These are phyloP conservation scores for Durotheca rogersii DNA, from an alignment of 495 filamentous ascomycete species.

Conservation along the genomic window DNA sequence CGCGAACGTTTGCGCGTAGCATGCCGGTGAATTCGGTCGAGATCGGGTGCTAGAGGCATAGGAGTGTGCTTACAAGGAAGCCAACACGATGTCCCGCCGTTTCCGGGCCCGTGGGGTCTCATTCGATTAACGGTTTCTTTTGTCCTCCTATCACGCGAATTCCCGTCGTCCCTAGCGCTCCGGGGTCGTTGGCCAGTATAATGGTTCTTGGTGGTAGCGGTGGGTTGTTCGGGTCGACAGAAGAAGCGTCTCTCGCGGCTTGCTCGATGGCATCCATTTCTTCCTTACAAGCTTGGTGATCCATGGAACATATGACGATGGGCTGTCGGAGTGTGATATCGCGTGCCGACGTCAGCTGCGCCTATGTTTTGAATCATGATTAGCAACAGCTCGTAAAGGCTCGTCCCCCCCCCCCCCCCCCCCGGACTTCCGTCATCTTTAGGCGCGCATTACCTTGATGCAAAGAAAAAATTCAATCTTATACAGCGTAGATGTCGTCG, in stretches of 20 bases:
- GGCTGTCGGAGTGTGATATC: constrained; percentile 90
- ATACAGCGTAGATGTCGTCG: constrained; percentile 89
- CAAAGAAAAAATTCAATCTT: constrained; percentile 97
- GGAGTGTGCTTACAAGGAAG: too few relatives aligned
- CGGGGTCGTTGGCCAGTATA: constrained; percentile 71
- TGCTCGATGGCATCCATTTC: constrained; percentile 98
- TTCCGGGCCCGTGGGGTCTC: constrained; percentile 29
- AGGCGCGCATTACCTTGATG: constrained; percentile 70
- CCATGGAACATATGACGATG: constrained; percentile 93
- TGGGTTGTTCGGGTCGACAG: constrained; percentile 83
- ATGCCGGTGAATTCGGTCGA: too few relatives aligned
- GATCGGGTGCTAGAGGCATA: too few relatives aligned
- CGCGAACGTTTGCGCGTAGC: too few relatives aligned
- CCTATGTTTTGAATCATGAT: constrained; percentile 54
- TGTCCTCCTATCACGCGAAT: constrained; percentile 81
- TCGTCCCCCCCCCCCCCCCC: too few relatives aligned
- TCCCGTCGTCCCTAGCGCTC: constrained; percentile 74
- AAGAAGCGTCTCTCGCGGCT: constrained; percentile 86
- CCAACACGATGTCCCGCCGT: too few relatives aligned
- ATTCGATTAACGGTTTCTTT: constrained; percentile 91
- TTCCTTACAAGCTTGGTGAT: constrained; percentile 93
- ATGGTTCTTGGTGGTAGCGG: constrained; percentile 82
- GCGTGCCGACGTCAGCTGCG: constrained; percentile 82
- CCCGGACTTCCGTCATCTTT: not conserved
- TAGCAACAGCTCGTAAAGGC: constrained; percentile 19